Base-by-base conservation (phyloP, 805 yeast species). In the Jamesozyma lodderae region DNA sequence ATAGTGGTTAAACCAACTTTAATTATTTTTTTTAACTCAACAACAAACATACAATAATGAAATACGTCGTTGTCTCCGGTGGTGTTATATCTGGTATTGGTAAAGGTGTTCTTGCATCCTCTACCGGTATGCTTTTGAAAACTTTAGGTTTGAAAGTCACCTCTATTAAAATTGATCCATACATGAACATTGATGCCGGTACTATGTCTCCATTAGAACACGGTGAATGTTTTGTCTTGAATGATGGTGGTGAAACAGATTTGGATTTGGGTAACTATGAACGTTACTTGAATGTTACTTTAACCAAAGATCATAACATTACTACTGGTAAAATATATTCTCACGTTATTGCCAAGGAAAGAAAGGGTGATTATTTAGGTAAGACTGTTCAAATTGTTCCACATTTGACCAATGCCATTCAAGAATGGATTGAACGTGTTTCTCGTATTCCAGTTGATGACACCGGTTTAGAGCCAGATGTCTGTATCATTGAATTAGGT, bases 381-480 rank as follows among this genome's bases (percentile, higher is more conserved):
- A 92, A 92, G 60, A 92, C 99, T n/a, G 99, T 92, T 35, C 99
- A 92, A 69, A 95, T 92, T 51, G 99, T 92, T 52, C 99, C 99
- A 31, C 99, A 92, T 62, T 73, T 92, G 50, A 92, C 99, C 47
- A 84, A 82, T 52, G 96, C 95, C 21, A 92, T 92, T 58, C 99
- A 92, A 69, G 96, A 88, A 48, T 92, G 99, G 99, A 81, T 92
- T 51, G 97, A 92, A 69, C 72, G 83, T 44, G 97, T 92, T 35
- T 75, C 96, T 31, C 76, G 71, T 49, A 73, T 90, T 42, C 96
- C 98, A 14, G 99, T 92, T 43, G 98, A 92, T 62, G 71, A 75
- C 41, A 73, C 88, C 26, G 94, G 92, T 38, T 70, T 78, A 60
- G 81, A 78, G 55, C 99, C 99, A 24, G 97, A 92, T 52, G 82